Conservation (phyloP, 768 basidiomycete genomes). For the Lentinula aciculospora region DNA sequence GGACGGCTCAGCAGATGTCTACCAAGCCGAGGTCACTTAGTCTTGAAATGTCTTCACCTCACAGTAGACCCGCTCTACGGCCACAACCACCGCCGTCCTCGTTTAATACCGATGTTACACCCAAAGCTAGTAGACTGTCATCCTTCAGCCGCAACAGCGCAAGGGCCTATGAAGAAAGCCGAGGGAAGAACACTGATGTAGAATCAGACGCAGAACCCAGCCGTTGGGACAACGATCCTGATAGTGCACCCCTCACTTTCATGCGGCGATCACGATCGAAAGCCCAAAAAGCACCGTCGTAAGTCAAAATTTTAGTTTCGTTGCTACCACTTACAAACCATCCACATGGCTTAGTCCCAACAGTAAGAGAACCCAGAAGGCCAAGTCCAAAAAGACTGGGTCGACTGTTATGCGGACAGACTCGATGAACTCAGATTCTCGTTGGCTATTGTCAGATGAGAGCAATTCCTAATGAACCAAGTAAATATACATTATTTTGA, state of each 20-base stretch:
- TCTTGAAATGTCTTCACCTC: background rate
- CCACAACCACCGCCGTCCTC: background rate
- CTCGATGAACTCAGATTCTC: background rate
- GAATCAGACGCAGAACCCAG: background rate
- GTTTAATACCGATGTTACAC: conserved; percentile 6
- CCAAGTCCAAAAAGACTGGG: background rate
- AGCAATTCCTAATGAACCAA: background rate
- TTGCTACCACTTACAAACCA: no score
- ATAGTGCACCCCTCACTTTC: background rate
- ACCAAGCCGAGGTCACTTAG: background rate
- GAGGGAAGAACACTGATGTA: background rate
- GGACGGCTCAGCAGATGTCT: background rate
- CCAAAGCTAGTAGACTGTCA: conserved; percentile 6
- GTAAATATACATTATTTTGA: background rate
- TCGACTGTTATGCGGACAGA: background rate
- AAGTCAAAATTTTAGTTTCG: background rate
- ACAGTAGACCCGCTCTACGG: background rate
- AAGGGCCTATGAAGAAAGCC: background rate
- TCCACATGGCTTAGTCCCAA: no score
- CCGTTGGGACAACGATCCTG: background rate
- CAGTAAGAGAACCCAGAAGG: background rate
- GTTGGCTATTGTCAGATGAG: background rate
- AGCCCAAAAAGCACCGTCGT: background rate
- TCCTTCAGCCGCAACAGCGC: background rate
- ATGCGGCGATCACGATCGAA: background rate